A percentile compares a stretch with the other conserved stretches of the same genome.
Evolutionary conservation across 441 rosid species (phyloP).

Genomic region (Aquilaria agallochum): DNA sequence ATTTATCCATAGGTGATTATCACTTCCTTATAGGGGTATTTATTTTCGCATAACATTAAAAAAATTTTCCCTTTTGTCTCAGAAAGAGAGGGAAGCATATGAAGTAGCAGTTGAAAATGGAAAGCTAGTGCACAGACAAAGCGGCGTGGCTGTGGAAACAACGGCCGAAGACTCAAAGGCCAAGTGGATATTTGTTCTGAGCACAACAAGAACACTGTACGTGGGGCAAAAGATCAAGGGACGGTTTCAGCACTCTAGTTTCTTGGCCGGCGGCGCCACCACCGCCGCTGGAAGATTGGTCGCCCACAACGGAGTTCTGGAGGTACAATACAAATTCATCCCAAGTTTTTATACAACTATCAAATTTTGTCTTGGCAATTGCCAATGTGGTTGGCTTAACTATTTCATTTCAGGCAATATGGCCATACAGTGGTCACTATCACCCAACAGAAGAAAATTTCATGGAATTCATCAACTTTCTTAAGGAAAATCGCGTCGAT

Average conservation of each 20-base stretch:
- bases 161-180: conserved; percentile 27
- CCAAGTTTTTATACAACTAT: no score
- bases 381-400: no score
- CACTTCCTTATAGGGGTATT: background rate
- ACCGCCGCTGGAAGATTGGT: conserved; percentile 73
- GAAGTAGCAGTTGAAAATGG: conserved; percentile 54
- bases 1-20: no score
- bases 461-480: conserved; percentile 64
- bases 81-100: conserved; percentile 53
- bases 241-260: conserved; percentile 62
- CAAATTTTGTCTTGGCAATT: no score
- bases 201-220: conserved; percentile 51
- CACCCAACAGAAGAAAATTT: conserved; percentile 91
- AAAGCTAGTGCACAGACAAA: conserved; percentile 37
- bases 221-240: conserved; percentile 58
- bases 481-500: conserved; percentile 62
- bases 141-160: conserved; percentile 34
- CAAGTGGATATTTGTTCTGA: conserved; percentile 67
- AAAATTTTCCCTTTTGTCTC: background rate
- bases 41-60: background rate
- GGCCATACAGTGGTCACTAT: conserved; percentile 98
- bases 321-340: conserved; percentile 20
- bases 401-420: conserved; percentile 37
- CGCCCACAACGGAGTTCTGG: conserved; percentile 40
- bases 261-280: conserved; percentile 66